Conservation (phyloP, 768 basidiomycete genomes). For the Ramaria sp. region DNA sequence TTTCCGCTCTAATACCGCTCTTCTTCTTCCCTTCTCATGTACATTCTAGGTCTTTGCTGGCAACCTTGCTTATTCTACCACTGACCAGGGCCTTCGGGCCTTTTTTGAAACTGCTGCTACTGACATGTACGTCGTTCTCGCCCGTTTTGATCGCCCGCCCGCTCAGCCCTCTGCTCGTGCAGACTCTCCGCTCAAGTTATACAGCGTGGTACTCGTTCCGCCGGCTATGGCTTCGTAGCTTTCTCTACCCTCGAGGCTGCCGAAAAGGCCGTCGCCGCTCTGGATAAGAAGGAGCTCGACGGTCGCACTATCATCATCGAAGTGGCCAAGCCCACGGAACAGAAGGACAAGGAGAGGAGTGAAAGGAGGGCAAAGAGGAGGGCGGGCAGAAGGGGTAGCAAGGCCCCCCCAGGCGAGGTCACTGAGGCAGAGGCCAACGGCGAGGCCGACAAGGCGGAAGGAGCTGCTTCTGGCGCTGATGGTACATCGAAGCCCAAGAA, state of each 20-base stretch:
- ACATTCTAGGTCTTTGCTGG: constrained; percentile 75
- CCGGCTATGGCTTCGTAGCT: constrained; percentile 91
- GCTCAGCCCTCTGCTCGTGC: constrained; percentile 5
- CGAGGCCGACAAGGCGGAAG: constrained; percentile 40
- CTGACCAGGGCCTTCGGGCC: constrained; percentile 89
- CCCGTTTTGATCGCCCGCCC: constrained; percentile 16
- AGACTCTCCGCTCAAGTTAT: constrained; percentile 83
- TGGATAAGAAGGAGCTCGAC: constrained; percentile 84
- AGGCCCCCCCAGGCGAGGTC: constrained; percentile 81
- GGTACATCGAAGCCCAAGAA: constrained; percentile 63
- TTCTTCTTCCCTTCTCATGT: constrained; percentile 14
- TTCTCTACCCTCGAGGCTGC: constrained; percentile 73
- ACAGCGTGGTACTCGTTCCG: constrained; percentile 72
- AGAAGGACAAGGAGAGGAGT: constrained; percentile 76
- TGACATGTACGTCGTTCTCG: constrained; percentile 71
- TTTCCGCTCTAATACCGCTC: neutral
- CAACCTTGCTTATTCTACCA: constrained; percentile 90
- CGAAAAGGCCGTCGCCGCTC: constrained; percentile 72
- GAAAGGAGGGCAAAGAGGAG: constrained; percentile 71
- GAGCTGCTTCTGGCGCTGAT: constrained; percentile 37
- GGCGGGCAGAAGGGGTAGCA: constrained; percentile 77
- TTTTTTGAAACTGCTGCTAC: constrained; percentile 82
- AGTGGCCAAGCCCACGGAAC: constrained; percentile 83
- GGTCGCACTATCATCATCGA: constrained; percentile 85
- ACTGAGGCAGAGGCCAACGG: constrained; percentile 85